A percentile compares a stretch with the other conserved stretches of the same genome.
Conservation (phyloP, 2,329 filamentous ascomycete species). For the Cordyceps cicadae region DNA sequence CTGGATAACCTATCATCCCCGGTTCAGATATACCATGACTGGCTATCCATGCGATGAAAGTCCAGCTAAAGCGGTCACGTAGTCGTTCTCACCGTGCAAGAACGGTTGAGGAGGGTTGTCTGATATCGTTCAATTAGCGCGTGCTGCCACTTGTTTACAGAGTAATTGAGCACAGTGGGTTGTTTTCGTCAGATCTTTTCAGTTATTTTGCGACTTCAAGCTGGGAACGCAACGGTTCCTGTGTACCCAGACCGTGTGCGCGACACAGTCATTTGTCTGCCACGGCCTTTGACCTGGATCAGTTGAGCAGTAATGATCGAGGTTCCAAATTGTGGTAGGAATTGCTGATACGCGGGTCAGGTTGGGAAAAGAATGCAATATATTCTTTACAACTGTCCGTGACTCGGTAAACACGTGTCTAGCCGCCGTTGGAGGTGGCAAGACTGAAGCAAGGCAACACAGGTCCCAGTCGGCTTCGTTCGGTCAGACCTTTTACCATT, state of each 20-base stretch:
- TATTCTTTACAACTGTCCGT: not conserved
- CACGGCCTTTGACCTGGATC: slow-evolving; percentile 52
- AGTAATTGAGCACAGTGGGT: not conserved
- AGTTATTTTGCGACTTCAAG: slow-evolving; percentile 49
- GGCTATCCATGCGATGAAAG: not conserved
- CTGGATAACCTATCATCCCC: not conserved
- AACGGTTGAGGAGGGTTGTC: not conserved
- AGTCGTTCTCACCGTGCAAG: not conserved
- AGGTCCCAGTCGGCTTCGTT: slow-evolving; percentile 39
- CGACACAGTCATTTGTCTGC: slow-evolving; percentile 32
- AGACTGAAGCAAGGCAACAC: slow-evolving; percentile 15
- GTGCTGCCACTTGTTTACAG: not conserved
- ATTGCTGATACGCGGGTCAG: not conserved
- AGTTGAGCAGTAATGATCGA: slow-evolving; percentile 35
- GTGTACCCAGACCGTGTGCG: slow-evolving; percentile 7
- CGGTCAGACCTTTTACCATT: slow-evolving; percentile 60
- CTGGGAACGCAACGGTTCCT: slow-evolving; percentile 43
- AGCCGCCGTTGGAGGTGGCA: not conserved
- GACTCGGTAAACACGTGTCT: not conserved
- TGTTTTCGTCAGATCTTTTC: slow-evolving; percentile 63
- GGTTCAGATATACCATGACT: not conserved
- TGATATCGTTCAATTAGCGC: not conserved
- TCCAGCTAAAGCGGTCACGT: not conserved
- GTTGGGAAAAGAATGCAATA: not conserved
- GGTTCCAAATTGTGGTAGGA: slow-evolving; percentile 46